Evolutionary conservation across 2,329 filamentous ascomycete species (phyloP).

Genomic region (Verticillium nubilum): DNA sequence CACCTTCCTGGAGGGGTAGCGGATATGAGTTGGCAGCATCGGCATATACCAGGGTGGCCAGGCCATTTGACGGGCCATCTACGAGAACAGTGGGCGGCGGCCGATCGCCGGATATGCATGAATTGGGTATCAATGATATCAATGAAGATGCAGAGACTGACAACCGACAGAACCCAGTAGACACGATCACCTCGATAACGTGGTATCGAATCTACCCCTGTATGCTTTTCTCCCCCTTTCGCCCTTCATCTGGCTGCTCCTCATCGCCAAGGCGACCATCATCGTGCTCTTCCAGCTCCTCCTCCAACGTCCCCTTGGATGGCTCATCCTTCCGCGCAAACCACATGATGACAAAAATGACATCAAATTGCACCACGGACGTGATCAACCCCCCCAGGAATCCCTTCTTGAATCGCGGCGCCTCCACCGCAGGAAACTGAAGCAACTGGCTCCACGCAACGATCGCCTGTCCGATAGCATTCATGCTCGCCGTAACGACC

Average conservation of each 20-base stretch:
- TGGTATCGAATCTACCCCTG: neutral
- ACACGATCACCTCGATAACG: neutral
- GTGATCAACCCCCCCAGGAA: conserved; percentile 25
- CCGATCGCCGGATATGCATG: neutral
- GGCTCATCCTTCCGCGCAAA: conserved; percentile 5
- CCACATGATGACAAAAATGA: conserved; percentile 7
- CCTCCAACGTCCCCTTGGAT: neutral
- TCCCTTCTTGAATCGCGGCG: conserved; percentile 24
- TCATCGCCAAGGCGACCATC: neutral
- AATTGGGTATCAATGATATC: neutral
- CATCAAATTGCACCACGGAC: conserved; percentile 22
- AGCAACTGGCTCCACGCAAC: conserved; percentile 32
- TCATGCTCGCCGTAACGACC: conserved; percentile 35
- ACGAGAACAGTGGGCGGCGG: neutral
- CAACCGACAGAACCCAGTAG: neutral
- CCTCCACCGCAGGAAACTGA: conserved; percentile 28
- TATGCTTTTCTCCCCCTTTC: neutral
- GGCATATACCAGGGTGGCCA: neutral
- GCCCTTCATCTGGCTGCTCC: neutral
- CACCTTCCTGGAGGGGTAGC: neutral
- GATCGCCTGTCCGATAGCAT: conserved; percentile 35
- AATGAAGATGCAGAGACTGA: neutral
- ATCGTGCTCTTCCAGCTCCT: neutral
- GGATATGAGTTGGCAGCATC: neutral
- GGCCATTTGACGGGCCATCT: neutral